Conservation (phyloP, 768 basidiomycete species). For the Pisolithus orientalis region DNA sequence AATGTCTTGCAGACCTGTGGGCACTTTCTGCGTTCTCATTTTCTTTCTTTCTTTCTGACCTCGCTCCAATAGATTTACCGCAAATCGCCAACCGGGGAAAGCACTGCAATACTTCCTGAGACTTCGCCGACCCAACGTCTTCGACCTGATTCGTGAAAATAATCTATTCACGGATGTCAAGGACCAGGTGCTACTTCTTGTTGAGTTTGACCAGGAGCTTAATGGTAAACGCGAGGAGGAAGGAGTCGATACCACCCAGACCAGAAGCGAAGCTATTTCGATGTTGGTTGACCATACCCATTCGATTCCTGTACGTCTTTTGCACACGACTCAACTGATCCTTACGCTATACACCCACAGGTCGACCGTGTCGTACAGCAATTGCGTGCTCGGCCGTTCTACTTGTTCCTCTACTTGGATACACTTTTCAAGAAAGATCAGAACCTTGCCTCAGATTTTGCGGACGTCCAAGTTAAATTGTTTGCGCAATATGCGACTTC, state of each 20-base stretch:
- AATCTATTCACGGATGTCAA: conserved; percentile 93
- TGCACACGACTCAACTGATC: not conserved
- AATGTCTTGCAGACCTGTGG: conserved; percentile 88
- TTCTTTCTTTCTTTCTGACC: not conserved
- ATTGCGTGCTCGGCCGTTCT: conserved; percentile 65
- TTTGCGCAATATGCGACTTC: conserved; percentile 83
- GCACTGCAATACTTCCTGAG: conserved; percentile 88
- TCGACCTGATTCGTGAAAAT: conserved; percentile 88
- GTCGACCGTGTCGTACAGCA: conserved; percentile 85
- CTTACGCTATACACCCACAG: conserved; percentile 35
- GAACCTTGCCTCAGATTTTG: conserved; percentile 70
- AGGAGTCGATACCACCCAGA: conserved; percentile 33
- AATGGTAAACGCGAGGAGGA: conserved; percentile 49
- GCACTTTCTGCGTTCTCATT: conserved; percentile 11
- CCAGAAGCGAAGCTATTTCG: conserved; percentile 72
- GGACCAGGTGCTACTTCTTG: conserved; percentile 85
- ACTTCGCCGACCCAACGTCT: conserved; percentile 82
- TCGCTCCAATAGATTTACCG: conserved; percentile 54
- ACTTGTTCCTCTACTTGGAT: conserved; percentile 91
- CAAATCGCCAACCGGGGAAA: conserved; percentile 89
- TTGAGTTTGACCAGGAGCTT: conserved; percentile 92
- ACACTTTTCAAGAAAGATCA: conserved; percentile 85
- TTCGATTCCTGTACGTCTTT: conserved; percentile 77
- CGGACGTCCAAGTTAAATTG: conserved; percentile 83
- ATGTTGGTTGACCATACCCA: conserved; percentile 91